Conservation (phyloP, 2,329 filamentous ascomycete species). For the Pseudogymnoascus sp. region DNA sequence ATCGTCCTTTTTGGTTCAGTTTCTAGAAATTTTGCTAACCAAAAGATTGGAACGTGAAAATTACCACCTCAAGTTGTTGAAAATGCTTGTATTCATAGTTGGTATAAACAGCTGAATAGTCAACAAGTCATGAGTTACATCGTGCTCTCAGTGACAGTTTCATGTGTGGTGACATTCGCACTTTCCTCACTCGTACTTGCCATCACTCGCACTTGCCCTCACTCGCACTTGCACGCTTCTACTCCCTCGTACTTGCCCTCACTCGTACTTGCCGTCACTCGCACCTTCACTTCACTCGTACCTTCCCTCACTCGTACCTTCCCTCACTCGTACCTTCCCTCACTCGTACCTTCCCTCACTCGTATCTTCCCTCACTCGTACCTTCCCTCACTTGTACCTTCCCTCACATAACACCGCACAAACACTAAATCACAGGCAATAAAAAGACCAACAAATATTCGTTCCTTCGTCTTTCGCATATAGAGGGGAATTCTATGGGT, state of each 20-base stretch:
- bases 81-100: background rate
- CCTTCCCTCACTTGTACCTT: background rate
- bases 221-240: background rate
- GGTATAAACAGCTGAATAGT: background rate
- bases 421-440: background rate
- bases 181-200: background rate
- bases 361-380: background rate
- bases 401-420: background rate
- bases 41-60: background rate
- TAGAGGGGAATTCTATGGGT: constrained; percentile 3
- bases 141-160: background rate
- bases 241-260: background rate
- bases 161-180: background rate
- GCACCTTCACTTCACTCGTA: background rate
- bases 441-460: background rate
- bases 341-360: background rate
- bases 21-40: background rate
- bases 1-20: background rate
- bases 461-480: background rate
- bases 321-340: background rate
- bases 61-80: background rate
- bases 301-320: background rate
- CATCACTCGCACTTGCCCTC: background rate
- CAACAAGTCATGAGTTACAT: background rate
- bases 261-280: background rate